Conservation (phyloP, 306 rosid species). For the Rosa rugosa region DNA sequence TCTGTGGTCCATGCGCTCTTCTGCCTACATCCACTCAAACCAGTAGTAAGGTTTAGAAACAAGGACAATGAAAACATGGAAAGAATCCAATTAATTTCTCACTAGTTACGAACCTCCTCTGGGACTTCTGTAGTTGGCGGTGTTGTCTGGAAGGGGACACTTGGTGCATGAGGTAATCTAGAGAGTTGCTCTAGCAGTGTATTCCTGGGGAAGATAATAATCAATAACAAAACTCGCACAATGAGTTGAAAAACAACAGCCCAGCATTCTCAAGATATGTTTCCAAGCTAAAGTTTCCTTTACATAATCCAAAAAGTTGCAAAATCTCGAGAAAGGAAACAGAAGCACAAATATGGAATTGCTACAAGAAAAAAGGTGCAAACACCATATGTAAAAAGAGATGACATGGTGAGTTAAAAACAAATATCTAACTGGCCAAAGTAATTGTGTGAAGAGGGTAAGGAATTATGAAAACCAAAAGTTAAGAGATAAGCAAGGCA, state of each 20-base stretch:
- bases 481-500: background rate
- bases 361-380: background rate
- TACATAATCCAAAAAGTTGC: background rate
- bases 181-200: constrained; percentile 71
- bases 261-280: constrained; percentile 13
- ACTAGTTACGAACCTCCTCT: constrained; percentile 56
- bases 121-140: constrained; percentile 60
- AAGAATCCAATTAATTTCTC: background rate
- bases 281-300: background rate
- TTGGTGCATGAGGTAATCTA: constrained; percentile 72
- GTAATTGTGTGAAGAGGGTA: background rate
- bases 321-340: background rate
- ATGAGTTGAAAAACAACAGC: background rate
- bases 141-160: constrained; percentile 75
- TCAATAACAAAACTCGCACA: background rate
- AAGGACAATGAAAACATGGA: constrained; percentile 9
- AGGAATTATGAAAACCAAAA: background rate
- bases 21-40: constrained; percentile 47
- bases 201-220: constrained; percentile 35
- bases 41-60: constrained; percentile 24
- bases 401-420: background rate
- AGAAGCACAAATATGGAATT: background rate
- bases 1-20: constrained; percentile 69
- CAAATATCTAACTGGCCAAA: background rate
- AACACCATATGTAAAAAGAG: background rate